A percentile compares a stretch with the other conserved stretches of the same genome.
These are phyloP conservation scores for Dissophora ornata DNA, from an alignment of 192 early-diverging fungal species.

Conservation along the genomic window DNA sequence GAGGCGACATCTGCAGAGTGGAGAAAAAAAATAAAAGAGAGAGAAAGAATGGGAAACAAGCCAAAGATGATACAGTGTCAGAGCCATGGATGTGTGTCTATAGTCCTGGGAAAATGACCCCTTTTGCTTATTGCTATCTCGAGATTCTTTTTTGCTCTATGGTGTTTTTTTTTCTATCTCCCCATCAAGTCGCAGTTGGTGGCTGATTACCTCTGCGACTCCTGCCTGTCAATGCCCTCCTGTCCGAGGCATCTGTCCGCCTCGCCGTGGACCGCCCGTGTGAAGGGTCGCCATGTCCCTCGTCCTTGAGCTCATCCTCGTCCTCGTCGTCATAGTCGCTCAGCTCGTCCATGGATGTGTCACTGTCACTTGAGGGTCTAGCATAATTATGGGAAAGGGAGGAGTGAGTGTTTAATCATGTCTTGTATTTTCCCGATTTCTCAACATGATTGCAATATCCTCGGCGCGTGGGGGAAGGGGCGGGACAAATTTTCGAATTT, in stretches of 20 bases:
- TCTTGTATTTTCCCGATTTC: no score
- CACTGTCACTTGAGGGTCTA: slow-evolving; percentile 50
- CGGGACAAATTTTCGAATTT: background rate
- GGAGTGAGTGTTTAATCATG: background rate
- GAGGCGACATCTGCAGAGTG: slow-evolving; percentile 6
- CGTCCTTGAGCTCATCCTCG: slow-evolving; percentile 25
- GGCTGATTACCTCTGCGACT: slow-evolving; percentile 39
- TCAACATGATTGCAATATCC: background rate
- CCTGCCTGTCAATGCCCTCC: slow-evolving; percentile 11
- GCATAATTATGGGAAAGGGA: background rate
- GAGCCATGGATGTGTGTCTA: background rate
- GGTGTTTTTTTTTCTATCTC: slow-evolving; percentile 10
- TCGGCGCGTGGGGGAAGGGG: background rate
- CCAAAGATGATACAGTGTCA: background rate
- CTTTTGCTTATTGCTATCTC: slow-evolving; percentile 16
- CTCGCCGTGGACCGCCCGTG: slow-evolving; percentile 8
- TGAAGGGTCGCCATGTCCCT: background rate
- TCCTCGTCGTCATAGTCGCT: slow-evolving; percentile 32
- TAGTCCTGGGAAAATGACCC: background rate
- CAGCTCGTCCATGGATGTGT: slow-evolving; percentile 44
- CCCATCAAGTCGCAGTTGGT: slow-evolving; percentile 1
- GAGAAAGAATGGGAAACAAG: background rate
- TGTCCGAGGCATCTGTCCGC: slow-evolving; percentile 5
- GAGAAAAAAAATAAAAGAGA: background rate
- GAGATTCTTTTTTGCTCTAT: slow-evolving; percentile 4